phyloP scores from a whole-genome alignment of 352 stramenopile genomes.

The Globisporangium lucens region DNA sequence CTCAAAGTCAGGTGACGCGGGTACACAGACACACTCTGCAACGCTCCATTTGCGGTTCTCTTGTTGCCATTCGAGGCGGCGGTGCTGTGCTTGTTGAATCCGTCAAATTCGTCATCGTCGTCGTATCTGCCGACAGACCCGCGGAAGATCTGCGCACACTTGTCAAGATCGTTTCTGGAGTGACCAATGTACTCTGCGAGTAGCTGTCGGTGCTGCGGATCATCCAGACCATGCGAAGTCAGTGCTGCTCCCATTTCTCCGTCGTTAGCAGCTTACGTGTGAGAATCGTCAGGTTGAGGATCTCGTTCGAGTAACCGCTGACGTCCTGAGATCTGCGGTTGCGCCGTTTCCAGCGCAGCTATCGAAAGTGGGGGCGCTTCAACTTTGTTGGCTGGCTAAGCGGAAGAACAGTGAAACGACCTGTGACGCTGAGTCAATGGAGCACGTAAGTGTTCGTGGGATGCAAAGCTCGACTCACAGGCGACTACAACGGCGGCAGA shows the following conservation, averaged over 20 bases:
- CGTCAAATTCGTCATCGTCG: conserved; percentile 16
- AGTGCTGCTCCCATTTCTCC: conserved; percentile 22
- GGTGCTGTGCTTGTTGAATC: neutral
- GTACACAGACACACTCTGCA: conserved; percentile 20
- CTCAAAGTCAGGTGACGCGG: conserved; percentile 37
- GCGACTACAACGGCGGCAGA: neutral
- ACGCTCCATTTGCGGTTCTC: conserved; percentile 3
- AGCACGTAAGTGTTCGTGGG: neutral
- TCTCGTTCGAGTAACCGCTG: neutral
- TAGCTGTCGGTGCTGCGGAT: conserved; percentile 31
- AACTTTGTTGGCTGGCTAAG: neutral
- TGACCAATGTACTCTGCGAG: conserved; percentile 56
- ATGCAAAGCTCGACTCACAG: neutral
- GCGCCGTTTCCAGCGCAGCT: neutral
- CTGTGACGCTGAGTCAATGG: neutral
- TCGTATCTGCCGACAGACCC: conserved; percentile 27
- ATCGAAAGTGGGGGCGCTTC: neutral
- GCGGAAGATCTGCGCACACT: conserved; percentile 58
- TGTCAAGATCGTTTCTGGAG: conserved; percentile 40
- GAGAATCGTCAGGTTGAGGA: neutral
- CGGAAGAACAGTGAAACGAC: neutral
- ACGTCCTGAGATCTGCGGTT: neutral
- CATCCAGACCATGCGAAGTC: conserved; percentile 20
- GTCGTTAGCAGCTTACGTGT: neutral
- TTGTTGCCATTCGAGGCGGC: neutral